These are phyloP conservation scores for Thamnidium elegans DNA, from an alignment of 192 early-diverging fungal genomes.

Conservation along the genomic window DNA sequence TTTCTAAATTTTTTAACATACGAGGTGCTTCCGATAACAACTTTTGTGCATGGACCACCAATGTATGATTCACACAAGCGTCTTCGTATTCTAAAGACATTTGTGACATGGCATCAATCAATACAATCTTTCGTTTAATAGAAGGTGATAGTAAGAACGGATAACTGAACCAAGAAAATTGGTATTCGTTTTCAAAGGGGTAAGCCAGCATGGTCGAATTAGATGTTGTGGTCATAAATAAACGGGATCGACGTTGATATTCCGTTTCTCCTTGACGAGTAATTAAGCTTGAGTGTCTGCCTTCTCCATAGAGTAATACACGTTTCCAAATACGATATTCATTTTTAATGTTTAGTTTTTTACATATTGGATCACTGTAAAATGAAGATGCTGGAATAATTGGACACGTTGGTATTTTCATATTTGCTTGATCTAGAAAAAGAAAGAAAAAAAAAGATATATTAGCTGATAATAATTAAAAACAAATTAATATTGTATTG, in stretches of 20 bases:
- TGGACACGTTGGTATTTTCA: not conserved
- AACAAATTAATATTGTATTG: not conserved
- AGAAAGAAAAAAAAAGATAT: not conserved
- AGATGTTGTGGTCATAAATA: conserved; percentile 15
- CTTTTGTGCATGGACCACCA: conserved; percentile 71
- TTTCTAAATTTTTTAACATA: conserved; percentile 50
- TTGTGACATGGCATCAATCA: conserved; percentile 73
- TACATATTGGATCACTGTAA: conserved; percentile 25
- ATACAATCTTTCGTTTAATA: conserved; percentile 66
- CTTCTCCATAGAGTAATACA: conserved; percentile 41
- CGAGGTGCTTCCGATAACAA: conserved; percentile 55
- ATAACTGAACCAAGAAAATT: conserved; percentile 69
- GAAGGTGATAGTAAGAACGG: conserved; percentile 68
- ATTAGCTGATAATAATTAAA: not conserved
- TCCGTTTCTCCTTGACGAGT: conserved; percentile 4
- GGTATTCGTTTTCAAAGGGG: conserved; percentile 35
- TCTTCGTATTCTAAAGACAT: conserved; percentile 80
- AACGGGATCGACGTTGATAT: conserved; percentile 14
- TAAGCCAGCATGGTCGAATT: not conserved
- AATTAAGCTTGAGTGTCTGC: conserved; percentile 14
- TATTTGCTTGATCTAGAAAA: conserved; percentile 7
- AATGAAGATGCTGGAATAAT: conserved; percentile 11
- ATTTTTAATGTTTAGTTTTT: conserved; percentile 68
- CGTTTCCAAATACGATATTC: conserved; percentile 74
- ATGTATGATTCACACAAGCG: conserved; percentile 76